Conservation (phyloP, 139 green algal species). For the Limnomonas spitsbergensis region DNA sequence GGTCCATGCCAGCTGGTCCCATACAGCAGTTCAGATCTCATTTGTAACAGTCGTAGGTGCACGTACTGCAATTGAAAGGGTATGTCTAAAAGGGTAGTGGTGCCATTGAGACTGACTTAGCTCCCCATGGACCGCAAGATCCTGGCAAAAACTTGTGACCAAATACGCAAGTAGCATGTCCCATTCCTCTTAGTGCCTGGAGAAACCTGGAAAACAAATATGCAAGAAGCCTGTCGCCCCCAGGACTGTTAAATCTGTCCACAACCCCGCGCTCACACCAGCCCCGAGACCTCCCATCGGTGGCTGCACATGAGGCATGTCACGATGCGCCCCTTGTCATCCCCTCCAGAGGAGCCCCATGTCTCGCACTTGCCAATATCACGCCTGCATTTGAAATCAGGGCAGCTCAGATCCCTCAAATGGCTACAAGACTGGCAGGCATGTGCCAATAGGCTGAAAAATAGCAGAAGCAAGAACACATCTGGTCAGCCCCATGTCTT, state of each 20-base stretch:
- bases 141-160: too few relatives aligned
- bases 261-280: not conserved
- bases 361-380: conserved; percentile 38
- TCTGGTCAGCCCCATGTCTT: not conserved
- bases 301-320: conserved; percentile 21
- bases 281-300: conserved; percentile 20
- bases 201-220: too few relatives aligned
- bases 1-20: too few relatives aligned
- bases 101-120: too few relatives aligned
- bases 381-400: conserved; percentile 3
- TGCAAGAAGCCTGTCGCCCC: too few relatives aligned
- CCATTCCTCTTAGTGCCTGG: too few relatives aligned
- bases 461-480: not conserved
- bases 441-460: not conserved
- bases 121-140: too few relatives aligned
- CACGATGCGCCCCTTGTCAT: conserved; percentile 11
- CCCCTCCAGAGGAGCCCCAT: conserved; percentile 25
- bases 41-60: too few relatives aligned
- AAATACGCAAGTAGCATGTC: too few relatives aligned
- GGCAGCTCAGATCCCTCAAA: not conserved
- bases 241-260: conserved; percentile 11
- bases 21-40: too few relatives aligned
- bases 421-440: not conserved
- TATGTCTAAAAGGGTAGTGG: too few relatives aligned
- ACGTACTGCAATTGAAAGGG: too few relatives aligned